Evolutionary conservation across 257 asterid species (phyloP), one percentile per base, ranked within the genome.

Genomic region (Penstemon davidsonii): DNA sequence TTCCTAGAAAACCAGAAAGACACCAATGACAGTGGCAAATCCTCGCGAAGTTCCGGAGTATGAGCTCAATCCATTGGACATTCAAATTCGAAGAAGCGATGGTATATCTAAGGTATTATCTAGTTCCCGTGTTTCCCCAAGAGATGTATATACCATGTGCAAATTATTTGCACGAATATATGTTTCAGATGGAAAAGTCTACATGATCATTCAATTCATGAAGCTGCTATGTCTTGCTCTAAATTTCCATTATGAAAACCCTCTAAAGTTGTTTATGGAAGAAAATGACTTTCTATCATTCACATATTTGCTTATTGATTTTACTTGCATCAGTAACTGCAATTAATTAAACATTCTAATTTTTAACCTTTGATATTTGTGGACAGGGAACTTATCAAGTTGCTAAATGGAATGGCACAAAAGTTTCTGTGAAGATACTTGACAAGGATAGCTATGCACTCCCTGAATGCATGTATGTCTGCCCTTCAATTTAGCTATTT

Each of bases 31-130:
- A 38, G 99, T 91, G 45, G 79, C 96, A 68, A 88, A 91, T 81
- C 99, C 97, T 60, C 95, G 96, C 60, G 96, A 94, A 76, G 95
- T 94, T 77, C 99, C 99, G 11, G 99, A 94, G 80, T 94, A 94
- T 70, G 99, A 94, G 78, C 91, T 94, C 75, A 91, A 87, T 83
- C 99, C 97, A 43, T 57, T 79, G 77, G 96, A 88, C 76, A 88
- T 94, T 79, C 96, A 94, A 79, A 87, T 91, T 65, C 91, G 99
- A 42, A 84, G 84, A 78, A 75, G 91, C 66, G 99, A 94, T 81
- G 96, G 99, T 68, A 88, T 94, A 73, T 83, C 88, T 37, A 91
- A 94, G 97, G 98, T 84, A 77, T 65, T 69, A 49, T 73, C 47
- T 62, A 42, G 74, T 62, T 82, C 56, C 57, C 13, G 60, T 7